phyloP scores from a whole-genome alignment of 352 stramenopile genomes.

The Phytophthora colocasiae region DNA sequence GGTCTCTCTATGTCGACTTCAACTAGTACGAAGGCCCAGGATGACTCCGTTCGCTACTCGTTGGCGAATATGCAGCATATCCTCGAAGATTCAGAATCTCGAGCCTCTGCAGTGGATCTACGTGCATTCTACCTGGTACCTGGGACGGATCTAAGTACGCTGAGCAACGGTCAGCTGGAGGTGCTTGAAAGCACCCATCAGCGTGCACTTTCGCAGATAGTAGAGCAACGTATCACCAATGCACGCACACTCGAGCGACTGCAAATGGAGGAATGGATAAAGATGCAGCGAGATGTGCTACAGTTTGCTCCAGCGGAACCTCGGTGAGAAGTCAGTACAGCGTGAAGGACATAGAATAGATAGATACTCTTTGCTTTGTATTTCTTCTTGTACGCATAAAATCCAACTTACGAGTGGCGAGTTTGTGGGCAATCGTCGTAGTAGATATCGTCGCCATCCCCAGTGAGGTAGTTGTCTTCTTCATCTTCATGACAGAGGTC shows the following conservation, averaged over 20 bases:
- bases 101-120: slow-evolving; percentile 51
- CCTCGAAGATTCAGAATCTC: slow-evolving; percentile 47
- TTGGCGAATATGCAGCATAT: slow-evolving; percentile 58
- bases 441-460: slow-evolving; percentile 43
- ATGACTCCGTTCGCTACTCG: slow-evolving; percentile 26
- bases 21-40: slow-evolving; percentile 8
- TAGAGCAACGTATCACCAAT: slow-evolving; percentile 64
- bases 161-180: slow-evolving; percentile 84
- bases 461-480: slow-evolving; percentile 33
- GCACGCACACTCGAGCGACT: slow-evolving; percentile 67
- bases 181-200: slow-evolving; percentile 73
- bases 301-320: slow-evolving; percentile 36
- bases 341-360: slow-evolving; percentile 33
- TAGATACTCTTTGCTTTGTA: slow-evolving; percentile 31
- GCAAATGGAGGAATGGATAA: slow-evolving; percentile 77
- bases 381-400: slow-evolving; percentile 18
- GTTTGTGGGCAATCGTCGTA: slow-evolving; percentile 32
- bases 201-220: slow-evolving; percentile 61
- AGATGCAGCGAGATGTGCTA: slow-evolving; percentile 70
- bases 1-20: slow-evolving; percentile 48
- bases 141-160: slow-evolving; percentile 46
- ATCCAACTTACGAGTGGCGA: slow-evolving; percentile 22
- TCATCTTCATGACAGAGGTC: slow-evolving; percentile 61
- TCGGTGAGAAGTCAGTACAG: slow-evolving; percentile 12
- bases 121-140: slow-evolving; percentile 58